Base-by-base conservation (phyloP, 2,329 filamentous ascomycete genomes). In the Juglanconis sp. region DNA sequence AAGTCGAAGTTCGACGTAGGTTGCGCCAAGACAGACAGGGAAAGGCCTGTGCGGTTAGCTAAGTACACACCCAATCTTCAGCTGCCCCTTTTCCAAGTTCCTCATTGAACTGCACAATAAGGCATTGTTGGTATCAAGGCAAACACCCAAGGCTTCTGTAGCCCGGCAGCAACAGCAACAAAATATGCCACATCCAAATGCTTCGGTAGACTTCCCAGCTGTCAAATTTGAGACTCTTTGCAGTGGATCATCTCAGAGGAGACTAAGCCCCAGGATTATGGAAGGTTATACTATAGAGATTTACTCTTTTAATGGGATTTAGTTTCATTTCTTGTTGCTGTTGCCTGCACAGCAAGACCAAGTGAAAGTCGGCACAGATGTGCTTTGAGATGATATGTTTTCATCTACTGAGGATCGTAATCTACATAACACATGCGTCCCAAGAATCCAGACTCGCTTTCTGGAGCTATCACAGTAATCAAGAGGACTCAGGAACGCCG, bases 391-490 rank as follows among this genome's bases (percentile, higher is more conserved):
- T 31, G 46, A 42, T 49, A 31, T 49, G 13, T 30, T 10, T 24
- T 56, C 24, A 40, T 63, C 54, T 61, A 61, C 50, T 36, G 51
- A 54, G 49, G n/a, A 50, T 55, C 51, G 17, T 57, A 57, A 15
- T 60, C 53, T 63, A 63, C 53, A 58, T 63, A 58, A 56, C 35
- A 30, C 61, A 50, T 61, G 49, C 36, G 42, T 56, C 30, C 49
- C 47, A 44, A 34, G 40, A 61, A 44, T 40, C 50, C 51, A 57
- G 35, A n/a, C 10, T 50, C 53, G 32, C 11, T 46, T n/a, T 32
- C 44, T 54, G n/a, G 11, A 61, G 40, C 38, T 49, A 10, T 35
- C 30, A 58, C 24, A 48, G 24, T 46, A 38, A 48, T 40, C 61
- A 56, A 61, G 56, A 38, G 38, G 40, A 54, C 59, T 52, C 54